Evolutionary conservation across 805 yeast genomes (phyloP), one percentile per base, ranked within the genome.

Genomic region (Candida ortonii): DNA sequence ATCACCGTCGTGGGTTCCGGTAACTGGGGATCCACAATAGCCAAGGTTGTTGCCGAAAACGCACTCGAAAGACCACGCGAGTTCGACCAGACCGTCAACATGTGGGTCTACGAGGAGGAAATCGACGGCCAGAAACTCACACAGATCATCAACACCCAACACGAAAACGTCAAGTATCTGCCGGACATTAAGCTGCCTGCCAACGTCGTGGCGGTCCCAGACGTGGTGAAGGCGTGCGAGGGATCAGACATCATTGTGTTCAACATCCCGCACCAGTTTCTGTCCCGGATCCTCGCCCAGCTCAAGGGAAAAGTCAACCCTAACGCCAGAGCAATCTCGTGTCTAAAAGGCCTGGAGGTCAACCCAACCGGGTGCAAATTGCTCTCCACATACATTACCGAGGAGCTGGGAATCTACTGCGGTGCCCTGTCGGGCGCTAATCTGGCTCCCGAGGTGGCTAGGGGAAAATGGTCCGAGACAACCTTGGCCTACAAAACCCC

Each of bases 371-470:
- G 96, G 31, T 88, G 94, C 56, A 81, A 84, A 58, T 69, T 93
- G 53, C 71, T 90, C 47, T 81, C 94, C 22, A 78, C 80, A 38
- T 80, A 76, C 52, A 84, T 93, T 56, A 75, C 85, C 34, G 84
- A 86, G 52, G 73, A 78, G 50, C 73, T 93, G 48, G 90, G 89
- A 21, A 76, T 93, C 42, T 77, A 84, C 62, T 89, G 97, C 69
- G 98, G 98, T 65, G 97, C 94, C 14, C 73, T 93, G 35, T 84
- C 95, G 1, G 98, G 98, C 44, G 98, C 98, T 36, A 93, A 93
- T 68, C 73, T 93, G 52, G 98, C 98, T 27, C 87, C 94, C 30
- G 98, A 93, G 64, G 96, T 93, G 42, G 98, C 98, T 41, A 77
- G 76, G 60, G 85, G 86, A 64, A 84, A 84, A 65, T 93, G 95